Base-by-base conservation (phyloP, 2,329 filamentous ascomycete genomes). In the Cyclaneusma minus region DNA sequence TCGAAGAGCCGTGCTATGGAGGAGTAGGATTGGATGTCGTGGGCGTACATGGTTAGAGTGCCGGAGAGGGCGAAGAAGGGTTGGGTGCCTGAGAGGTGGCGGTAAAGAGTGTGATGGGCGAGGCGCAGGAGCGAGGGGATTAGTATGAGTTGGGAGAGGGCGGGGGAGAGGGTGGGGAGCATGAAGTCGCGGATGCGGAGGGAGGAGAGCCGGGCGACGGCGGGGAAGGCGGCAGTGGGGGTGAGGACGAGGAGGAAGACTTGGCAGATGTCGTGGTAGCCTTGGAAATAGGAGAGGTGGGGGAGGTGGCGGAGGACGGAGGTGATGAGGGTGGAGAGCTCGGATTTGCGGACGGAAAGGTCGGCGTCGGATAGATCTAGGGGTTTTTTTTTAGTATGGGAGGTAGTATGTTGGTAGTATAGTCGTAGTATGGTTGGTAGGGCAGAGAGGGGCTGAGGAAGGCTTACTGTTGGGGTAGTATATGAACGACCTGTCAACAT, bases 211-310 rank as follows among this genome's bases (percentile, higher is more conserved):
- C 80, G 77, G 17, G 79, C 65, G 16, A 91, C 69, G 10, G 76
- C 70, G 5, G 60, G 50, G 11, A 64, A 59, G 10, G 80, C 74
- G 28, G 60, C 48, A 13, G 60, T 44, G 7, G 68, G 55, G 1
- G 76, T 75, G 4, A 98, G 62, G 7, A 94, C 85, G 9, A 98
- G 66, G 21, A 95, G 67, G 32, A 98, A 65, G 13, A 98, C 89
- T 54, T 98, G 91, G 41, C 82, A 89, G 44, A 98, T 95, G 55
- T 98, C 89, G 52, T 98, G 89, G 50, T 91, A 98, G 48, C 89
- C 89, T 56, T 98, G 89, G 51, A 98, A 98, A 55, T 98, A 98
- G 58, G 74, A 83, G 18, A 98, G 68, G 48, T 76, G 74, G 10
- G 85, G 83, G 42, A 91, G 66, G 17, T 68, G 68, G 28, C 91